Percentiles rank a stretch among this genome's conserved stretches.
Conservation (phyloP, 352 stramenopile genomes). For the Chloridella minuta region DNA sequence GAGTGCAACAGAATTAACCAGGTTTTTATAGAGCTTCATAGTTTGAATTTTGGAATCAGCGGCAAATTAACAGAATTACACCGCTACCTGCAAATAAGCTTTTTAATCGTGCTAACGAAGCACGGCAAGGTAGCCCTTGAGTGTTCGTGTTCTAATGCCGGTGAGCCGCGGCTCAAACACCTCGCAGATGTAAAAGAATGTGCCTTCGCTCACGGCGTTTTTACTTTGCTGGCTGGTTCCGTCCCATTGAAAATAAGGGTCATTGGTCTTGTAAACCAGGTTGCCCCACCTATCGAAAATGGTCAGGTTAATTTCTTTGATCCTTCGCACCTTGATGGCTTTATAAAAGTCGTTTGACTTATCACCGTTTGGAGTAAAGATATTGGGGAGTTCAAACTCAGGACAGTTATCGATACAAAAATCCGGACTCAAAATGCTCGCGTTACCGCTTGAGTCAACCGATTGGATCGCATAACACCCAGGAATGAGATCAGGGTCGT, state of each 20-base stretch:
- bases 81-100: no score
- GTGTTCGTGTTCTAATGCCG: neutral
- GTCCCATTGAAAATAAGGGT: neutral
- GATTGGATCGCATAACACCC: neutral
- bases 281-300: neutral
- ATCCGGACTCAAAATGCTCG: neutral
- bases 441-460: neutral
- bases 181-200: neutral
- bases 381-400: neutral
- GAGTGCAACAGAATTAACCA: neutral
- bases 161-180: neutral
- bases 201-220: neutral
- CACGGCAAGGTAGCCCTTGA: neutral
- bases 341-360: neutral
- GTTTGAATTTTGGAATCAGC: no score
- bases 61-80: no score
- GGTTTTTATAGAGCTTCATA: constrained; percentile 4
- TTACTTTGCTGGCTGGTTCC: neutral
- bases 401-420: neutral
- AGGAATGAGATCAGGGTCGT: neutral
- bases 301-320: neutral
- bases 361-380: neutral
- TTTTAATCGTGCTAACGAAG: no score
- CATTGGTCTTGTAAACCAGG: neutral
- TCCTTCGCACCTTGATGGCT: neutral